Percentiles rank a stretch among this genome's conserved stretches.
These are phyloP conservation scores for Cytospora piceae DNA, from an alignment of 2,329 filamentous ascomycete genomes.

Conservation along the genomic window DNA sequence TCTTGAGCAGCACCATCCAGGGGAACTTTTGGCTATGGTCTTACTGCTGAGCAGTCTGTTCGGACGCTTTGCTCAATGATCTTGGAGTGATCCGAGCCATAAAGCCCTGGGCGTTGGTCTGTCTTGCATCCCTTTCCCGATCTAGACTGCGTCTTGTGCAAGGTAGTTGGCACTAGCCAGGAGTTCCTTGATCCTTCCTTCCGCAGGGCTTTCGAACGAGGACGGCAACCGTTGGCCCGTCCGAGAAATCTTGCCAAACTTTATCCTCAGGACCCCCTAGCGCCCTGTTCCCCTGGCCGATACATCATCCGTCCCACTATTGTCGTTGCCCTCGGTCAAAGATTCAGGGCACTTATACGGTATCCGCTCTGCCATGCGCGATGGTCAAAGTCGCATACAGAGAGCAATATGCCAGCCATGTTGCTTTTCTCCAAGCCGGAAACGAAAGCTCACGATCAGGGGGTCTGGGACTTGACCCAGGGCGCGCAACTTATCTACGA, in stretches of 20 bases:
- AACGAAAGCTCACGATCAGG: conserved; percentile 2
- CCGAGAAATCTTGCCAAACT: conserved; percentile 30
- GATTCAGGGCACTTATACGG: conserved; percentile 17
- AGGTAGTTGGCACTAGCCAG: conserved; percentile 29
- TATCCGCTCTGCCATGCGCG: conserved; percentile 12
- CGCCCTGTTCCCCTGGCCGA: conserved; percentile 18
- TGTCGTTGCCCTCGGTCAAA: conserved; percentile 28
- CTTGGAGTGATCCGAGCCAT: conserved; percentile 16
- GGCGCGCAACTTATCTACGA: conserved; percentile 12
- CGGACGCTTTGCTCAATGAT: conserved; percentile 14
- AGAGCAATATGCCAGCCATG: conserved; percentile 17
- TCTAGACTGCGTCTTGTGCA: conserved; percentile 27
- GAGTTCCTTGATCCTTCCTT: conserved; percentile 31
- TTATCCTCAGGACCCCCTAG: conserved; percentile 30
- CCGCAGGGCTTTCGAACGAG: conserved; percentile 29
- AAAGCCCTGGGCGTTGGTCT: conserved; percentile 11
- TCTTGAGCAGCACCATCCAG: conserved; percentile 3
- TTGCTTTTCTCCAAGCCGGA: conserved; percentile 10
- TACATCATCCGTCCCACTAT: conserved; percentile 22
- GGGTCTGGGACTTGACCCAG: conserved; percentile 8
- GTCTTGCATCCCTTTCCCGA: conserved; percentile 27
- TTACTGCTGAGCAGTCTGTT: conserved; percentile 10
- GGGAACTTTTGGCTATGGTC: conserved; percentile 1
- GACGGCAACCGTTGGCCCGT: conserved; percentile 25
- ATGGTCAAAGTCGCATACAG: neutral